Conservation (phyloP, 2,329 filamentous ascomycete species). For the Sporothrix schenckii region DNA sequence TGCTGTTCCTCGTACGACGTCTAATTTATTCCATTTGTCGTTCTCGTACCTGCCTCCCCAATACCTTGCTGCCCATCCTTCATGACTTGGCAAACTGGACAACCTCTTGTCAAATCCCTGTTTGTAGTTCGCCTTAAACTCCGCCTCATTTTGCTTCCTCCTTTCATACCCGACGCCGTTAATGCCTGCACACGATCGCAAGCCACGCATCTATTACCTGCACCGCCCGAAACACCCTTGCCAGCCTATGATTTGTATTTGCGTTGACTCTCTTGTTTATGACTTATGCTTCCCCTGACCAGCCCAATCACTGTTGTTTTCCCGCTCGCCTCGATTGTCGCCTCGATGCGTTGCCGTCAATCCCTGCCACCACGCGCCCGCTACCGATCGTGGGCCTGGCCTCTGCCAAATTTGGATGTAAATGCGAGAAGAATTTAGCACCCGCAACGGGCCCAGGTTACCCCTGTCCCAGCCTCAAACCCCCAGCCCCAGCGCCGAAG, state of each 20-base stretch:
- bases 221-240: conserved; percentile 21
- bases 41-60: conserved; percentile 18
- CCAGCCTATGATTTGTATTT: conserved; percentile 9
- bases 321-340: conserved; percentile 18
- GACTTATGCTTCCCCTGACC: background rate
- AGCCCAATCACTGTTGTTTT: conserved; percentile 11
- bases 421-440: conserved; percentile 5
- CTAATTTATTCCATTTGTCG: background rate
- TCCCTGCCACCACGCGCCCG: conserved; percentile 2
- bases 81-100: background rate
- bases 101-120: background rate
- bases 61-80: background rate
- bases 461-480: conserved; percentile 23
- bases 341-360: conserved; percentile 8
- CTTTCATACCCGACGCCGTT: conserved; percentile 4
- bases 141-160: background rate
- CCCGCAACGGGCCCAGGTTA: background rate
- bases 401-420: background rate
- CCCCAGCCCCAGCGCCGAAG: background rate
- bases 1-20: background rate
- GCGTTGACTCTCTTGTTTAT: background rate
- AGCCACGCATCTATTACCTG: background rate
- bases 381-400: no score
- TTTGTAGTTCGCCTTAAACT: conserved; percentile 1
- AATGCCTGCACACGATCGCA: conserved; percentile 29